These are phyloP conservation scores for Penicillium flavigenum DNA, from an alignment of 495 filamentous ascomycete genomes.

Conservation along the genomic window DNA sequence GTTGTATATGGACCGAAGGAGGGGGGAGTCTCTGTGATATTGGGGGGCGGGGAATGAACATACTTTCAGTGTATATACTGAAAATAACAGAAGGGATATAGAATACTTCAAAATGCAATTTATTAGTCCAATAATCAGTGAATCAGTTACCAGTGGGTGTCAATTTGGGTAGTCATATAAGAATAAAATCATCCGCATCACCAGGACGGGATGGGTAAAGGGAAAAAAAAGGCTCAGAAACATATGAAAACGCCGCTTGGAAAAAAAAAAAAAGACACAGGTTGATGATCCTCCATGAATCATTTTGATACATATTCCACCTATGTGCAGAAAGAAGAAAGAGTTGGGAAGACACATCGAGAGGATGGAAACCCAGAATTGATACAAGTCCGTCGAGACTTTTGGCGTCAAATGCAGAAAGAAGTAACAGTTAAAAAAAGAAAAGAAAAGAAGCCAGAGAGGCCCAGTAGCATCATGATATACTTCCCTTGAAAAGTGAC, in stretches of 20 bases:
- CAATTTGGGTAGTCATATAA: slow-evolving; percentile 17
- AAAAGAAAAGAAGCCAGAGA: not conserved
- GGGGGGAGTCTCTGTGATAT: not conserved
- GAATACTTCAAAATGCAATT: not conserved
- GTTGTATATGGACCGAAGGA: not conserved
- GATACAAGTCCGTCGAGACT: not conserved
- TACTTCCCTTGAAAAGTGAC: not conserved
- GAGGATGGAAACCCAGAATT: not conserved
- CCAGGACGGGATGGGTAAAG: slow-evolving; percentile 10
- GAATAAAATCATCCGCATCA: slow-evolving; percentile 11
- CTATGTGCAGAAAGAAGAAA: not conserved
- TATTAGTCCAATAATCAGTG: not conserved
- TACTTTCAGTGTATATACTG: not conserved
- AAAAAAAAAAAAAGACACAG: not conserved
- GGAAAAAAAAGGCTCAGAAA: not conserved
- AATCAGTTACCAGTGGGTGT: slow-evolving; percentile 3
- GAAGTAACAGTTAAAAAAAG: not conserved
- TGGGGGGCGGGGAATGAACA: not conserved
- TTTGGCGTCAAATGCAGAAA: not conserved
- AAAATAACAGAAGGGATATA: not conserved
- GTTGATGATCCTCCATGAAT: not conserved
- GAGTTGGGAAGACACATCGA: slow-evolving; percentile 3
- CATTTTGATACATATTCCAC: slow-evolving; percentile 10
- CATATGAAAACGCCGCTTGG: slow-evolving; percentile 8
- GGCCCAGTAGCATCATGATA: not conserved